These are phyloP conservation scores for Chaetomium fimeti DNA, from an alignment of 495 filamentous ascomycete genomes.

Conservation along the genomic window DNA sequence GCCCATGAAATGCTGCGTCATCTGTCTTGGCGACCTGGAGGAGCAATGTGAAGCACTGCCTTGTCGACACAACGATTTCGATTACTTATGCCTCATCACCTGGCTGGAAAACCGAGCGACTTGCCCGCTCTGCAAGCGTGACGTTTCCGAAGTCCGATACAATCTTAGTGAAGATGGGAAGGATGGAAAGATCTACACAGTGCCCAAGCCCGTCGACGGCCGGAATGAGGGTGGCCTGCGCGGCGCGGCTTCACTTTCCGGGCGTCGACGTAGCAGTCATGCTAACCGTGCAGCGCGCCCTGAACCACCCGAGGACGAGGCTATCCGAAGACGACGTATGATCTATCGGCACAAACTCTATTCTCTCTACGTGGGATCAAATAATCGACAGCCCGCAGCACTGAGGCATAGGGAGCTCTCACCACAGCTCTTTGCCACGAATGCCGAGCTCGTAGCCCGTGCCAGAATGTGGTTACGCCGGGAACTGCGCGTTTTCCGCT, in stretches of 20 bases:
- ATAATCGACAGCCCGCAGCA: conserved; percentile 48
- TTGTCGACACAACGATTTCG: conserved; percentile 72
- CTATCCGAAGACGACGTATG: conserved; percentile 61
- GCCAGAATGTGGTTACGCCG: conserved; percentile 76
- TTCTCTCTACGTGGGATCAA: conserved; percentile 75
- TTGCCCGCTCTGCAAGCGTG: conserved; percentile 72
- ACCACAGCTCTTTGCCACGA: conserved; percentile 58
- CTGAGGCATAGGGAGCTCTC: conserved; percentile 68
- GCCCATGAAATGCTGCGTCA: conserved; percentile 47
- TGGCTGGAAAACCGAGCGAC: conserved; percentile 67
- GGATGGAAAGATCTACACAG: conserved; percentile 42
- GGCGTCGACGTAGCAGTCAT: neutral
- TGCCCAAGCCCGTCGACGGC: neutral
- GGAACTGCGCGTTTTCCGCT: conserved; percentile 77
- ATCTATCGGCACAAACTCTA: conserved; percentile 70
- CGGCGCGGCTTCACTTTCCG: too few relatives aligned
- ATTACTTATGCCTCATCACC: conserved; percentile 72
- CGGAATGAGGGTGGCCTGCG: too few relatives aligned
- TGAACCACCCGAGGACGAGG: conserved; percentile 44
- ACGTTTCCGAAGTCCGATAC: conserved; percentile 63
- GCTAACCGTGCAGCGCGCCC: neutral
- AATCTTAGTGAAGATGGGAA: conserved; percentile 46
- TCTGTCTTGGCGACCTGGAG: conserved; percentile 66
- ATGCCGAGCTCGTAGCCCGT: conserved; percentile 66
- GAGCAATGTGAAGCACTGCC: conserved; percentile 65